phyloP scores from a whole-genome alignment of 2,329 filamentous ascomycete species.

The Apiospora sp. region DNA sequence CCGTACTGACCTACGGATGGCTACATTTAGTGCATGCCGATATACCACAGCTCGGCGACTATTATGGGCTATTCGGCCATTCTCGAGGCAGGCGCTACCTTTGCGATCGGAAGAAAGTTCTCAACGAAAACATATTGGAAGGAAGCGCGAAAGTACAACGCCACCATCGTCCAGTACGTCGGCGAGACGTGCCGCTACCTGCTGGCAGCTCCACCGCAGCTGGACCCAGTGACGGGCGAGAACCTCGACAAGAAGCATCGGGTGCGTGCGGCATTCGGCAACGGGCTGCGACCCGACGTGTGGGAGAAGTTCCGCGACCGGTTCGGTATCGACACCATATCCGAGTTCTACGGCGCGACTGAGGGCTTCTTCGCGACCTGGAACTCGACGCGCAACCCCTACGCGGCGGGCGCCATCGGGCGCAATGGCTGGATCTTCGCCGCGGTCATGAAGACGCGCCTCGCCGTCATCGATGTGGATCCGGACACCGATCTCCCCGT shows the following conservation, averaged over 20 bases:
- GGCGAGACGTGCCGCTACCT: slow-evolving; percentile 88
- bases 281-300: slow-evolving; percentile 84
- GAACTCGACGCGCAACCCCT: slow-evolving; percentile 78
- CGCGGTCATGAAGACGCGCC: slow-evolving; percentile 57
- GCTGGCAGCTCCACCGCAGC: slow-evolving; percentile 69
- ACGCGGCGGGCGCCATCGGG: slow-evolving; percentile 79
- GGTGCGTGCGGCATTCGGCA: slow-evolving; percentile 81
- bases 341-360: slow-evolving; percentile 83
- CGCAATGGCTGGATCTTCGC: slow-evolving; percentile 70
- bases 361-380: slow-evolving; percentile 75
- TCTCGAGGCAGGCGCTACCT: slow-evolving; percentile 67
- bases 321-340: slow-evolving; percentile 76
- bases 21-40: slow-evolving; percentile 74
- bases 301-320: slow-evolving; percentile 86
- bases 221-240: slow-evolving; percentile 70
- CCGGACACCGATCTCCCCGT: slow-evolving; percentile 72
- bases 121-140: slow-evolving; percentile 80
- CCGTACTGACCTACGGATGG: slow-evolving; percentile 19
- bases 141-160: slow-evolving; percentile 73
- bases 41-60: slow-evolving; percentile 84
- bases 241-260: slow-evolving; percentile 76
- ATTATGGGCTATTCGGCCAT: slow-evolving; percentile 72
- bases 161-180: slow-evolving; percentile 86
- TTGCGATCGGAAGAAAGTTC: slow-evolving; percentile 80
- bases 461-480: slow-evolving; percentile 74